These are phyloP conservation scores for Naganishia kalamii DNA, from an alignment of 768 basidiomycete genomes.

Conservation along the genomic window DNA sequence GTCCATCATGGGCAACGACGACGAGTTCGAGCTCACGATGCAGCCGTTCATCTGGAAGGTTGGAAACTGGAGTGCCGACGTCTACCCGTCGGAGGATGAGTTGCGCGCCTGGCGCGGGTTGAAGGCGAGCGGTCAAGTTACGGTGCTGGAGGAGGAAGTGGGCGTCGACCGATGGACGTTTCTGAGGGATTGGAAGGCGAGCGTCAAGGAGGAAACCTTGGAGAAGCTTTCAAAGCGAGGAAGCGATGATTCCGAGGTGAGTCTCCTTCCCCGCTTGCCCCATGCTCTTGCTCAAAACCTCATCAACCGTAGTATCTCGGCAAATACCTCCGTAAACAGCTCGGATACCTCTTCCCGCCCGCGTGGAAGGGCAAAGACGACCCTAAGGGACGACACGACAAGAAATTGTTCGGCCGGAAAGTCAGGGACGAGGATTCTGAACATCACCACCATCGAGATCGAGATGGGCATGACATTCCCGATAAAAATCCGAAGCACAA, in stretches of 20 bases:
- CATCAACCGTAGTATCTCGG: conserved; percentile 24
- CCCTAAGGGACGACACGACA: conserved; percentile 16
- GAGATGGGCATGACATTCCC: background rate
- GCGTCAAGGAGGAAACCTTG: conserved; percentile 45
- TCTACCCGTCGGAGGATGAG: conserved; percentile 13
- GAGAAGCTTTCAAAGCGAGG: conserved; percentile 44
- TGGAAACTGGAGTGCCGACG: conserved; percentile 22
- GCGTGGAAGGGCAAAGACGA: conserved; percentile 21
- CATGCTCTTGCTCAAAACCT: background rate
- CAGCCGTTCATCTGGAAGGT: conserved; percentile 47
- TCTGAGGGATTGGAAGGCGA: conserved; percentile 42
- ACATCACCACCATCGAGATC: conserved; percentile 4
- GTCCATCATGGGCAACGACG: conserved; percentile 47
- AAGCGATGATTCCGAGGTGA: conserved; percentile 42
- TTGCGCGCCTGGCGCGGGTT: conserved; percentile 12
- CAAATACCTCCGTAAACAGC: conserved; percentile 40
- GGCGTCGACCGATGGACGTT: conserved; percentile 37
- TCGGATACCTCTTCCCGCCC: conserved; percentile 35
- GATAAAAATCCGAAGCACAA: conserved; percentile 22
- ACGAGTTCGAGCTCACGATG: conserved; percentile 48
- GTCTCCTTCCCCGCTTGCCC: background rate
- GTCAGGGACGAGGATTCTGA: background rate
- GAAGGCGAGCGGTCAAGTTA: conserved; percentile 18
- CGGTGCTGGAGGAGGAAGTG: conserved; percentile 20
- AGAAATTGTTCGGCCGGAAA: conserved; percentile 33